A percentile compares a stretch with the other conserved stretches of the same genome.
These are phyloP conservation scores for Cystobasidium ongulense DNA, from an alignment of 768 basidiomycete genomes.

Conservation along the genomic window DNA sequence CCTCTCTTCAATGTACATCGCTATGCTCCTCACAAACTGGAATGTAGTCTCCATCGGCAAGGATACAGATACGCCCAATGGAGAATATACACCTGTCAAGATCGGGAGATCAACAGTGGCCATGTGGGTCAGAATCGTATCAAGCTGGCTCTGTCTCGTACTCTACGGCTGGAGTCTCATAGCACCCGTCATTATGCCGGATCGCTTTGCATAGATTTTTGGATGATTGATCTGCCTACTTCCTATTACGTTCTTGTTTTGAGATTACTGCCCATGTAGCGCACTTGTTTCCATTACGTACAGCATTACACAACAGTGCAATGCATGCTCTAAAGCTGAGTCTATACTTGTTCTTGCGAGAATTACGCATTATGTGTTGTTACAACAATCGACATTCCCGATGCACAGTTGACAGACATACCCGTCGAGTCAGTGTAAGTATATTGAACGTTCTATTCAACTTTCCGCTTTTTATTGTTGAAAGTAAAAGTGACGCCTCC, in stretches of 20 bases:
- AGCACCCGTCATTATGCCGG: constrained; percentile 83
- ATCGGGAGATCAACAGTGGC: constrained; percentile 92
- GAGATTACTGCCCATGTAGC: too few species aligned
- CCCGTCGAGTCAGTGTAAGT: too few species aligned
- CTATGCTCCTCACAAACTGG: constrained; percentile 95
- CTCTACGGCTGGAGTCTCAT: constrained; percentile 79
- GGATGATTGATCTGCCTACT: background rate
- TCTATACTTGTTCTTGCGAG: too few species aligned
- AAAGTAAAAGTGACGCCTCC: background rate
- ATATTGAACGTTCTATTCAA: too few species aligned
- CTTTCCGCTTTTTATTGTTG: background rate
- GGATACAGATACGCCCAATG: background rate
- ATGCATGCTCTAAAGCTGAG: too few species aligned
- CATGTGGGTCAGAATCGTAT: constrained; percentile 99
- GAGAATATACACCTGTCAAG: constrained; percentile 52
- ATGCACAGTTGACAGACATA: too few species aligned
- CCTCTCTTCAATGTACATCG: constrained; percentile 94
- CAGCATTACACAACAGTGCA: too few species aligned
- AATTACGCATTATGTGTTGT: too few species aligned
- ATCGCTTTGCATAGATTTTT: constrained; percentile 53
- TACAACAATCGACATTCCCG: too few species aligned
- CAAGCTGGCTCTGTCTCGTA: constrained; percentile 79
- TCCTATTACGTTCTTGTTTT: too few species aligned
- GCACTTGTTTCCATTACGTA: too few species aligned
- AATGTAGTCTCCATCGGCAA: constrained; percentile 38